Base-by-base conservation (phyloP, 176 grass and related monocot species). In the Rhynchospora tenuis region DNA sequence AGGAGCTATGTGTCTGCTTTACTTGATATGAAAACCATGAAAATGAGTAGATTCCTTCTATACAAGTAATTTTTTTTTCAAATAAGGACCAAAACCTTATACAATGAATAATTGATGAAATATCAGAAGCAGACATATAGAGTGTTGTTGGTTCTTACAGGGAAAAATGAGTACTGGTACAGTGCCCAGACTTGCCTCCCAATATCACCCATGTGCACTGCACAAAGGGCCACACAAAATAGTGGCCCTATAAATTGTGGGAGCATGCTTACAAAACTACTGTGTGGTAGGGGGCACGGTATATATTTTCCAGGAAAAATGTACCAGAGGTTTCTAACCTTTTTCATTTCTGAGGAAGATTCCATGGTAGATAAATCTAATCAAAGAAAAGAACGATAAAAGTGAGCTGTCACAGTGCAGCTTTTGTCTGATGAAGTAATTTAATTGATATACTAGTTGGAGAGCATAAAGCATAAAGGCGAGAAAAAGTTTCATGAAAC, bases 371-470 rank as follows among this genome's bases (percentile, higher is more conserved):
- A 56, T 55, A 77, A 55, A 56, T 55, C 48, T 77, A 31, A 54
- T 55, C 23, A 14, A 63, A 45, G 29, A 56, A 81, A 44, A 60
- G 55, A 81, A 80, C 45, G 78, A 44, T 62, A 58, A 81, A 81
- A 81, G 42, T 81, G 56, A 81, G 42, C 73, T 61, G 59, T 24
- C 57, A 15, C 58, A 63, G 57, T 81, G 57, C 78, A 81, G 78
- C 78, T 64, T 81, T 81, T 81, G 57, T 81, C 78, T 81, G 56
- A 44, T 61, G 57, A 63, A 77, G 73, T 56, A 77, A 31, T 29
- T 51, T 47, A 54, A 75, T 56, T 77, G 55, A 77, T 50, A 77
- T 55, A 19, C 48, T 77, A 56, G 50, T 31, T 56, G 73, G 50
- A 77, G 73, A 55, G 46, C 71, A 27, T 56, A 77, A 77, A 56